A percentile compares a stretch with the other conserved stretches of the same genome.
Conservation (phyloP, 805 yeast genomes). For the Pichia ethanolica region DNA sequence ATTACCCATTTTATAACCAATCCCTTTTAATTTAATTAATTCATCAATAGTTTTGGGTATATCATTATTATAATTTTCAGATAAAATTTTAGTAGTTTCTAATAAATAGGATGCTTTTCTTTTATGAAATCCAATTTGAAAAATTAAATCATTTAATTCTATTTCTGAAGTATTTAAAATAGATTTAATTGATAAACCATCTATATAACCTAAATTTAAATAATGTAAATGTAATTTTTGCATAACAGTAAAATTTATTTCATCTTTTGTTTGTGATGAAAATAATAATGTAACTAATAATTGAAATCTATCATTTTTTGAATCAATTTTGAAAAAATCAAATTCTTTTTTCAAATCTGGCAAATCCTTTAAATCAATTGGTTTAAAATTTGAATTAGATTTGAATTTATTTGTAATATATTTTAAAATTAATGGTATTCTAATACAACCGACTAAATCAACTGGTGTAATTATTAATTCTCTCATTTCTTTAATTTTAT, state of each 20-base stretch:
- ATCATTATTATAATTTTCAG: constrained; percentile 49
- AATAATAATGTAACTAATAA: constrained; percentile 74
- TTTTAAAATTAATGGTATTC: constrained; percentile 40
- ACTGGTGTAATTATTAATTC: constrained; percentile 68
- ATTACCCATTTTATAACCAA: constrained; percentile 94
- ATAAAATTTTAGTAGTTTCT: constrained; percentile 47
- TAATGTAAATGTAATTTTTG: constrained; percentile 45
- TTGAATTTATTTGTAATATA: constrained; percentile 16
- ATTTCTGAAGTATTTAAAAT: constrained; percentile 42
- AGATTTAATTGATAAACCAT: constrained; percentile 55
- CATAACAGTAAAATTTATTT: constrained; percentile 72
- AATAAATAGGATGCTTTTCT: constrained; percentile 70
- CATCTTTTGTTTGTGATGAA: constrained; percentile 90
- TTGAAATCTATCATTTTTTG: constrained; percentile 53
- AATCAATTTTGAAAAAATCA: constrained; percentile 6
- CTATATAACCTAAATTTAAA: constrained; percentile 28
- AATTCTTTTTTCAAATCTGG: not conserved
- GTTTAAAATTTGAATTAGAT: constrained; percentile 2
- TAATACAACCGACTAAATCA: constrained; percentile 81
- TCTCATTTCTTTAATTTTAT: constrained; percentile 62
- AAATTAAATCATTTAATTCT: constrained; percentile 59
- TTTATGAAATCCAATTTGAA: constrained; percentile 79
- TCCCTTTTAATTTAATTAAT: constrained; percentile 71
- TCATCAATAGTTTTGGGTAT: constrained; percentile 67
- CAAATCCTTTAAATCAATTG: constrained; percentile 5